These are phyloP conservation scores for Coemansia sp. DNA, from an alignment of 192 early-diverging fungal genomes.

Conservation along the genomic window DNA sequence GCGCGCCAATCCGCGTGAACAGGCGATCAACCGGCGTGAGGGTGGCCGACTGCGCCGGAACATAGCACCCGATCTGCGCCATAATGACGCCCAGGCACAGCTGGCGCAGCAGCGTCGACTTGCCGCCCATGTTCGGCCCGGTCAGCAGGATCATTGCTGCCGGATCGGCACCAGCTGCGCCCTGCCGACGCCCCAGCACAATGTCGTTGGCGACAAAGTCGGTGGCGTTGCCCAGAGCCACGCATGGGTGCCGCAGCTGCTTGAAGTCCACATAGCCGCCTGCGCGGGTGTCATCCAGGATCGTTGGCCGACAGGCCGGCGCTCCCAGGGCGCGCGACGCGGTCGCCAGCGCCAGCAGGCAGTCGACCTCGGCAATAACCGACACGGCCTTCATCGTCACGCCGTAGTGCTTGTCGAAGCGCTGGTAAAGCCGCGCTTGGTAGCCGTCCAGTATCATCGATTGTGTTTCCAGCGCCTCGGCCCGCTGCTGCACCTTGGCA, in stretches of 20 bases:
- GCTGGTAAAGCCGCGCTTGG: slow-evolving; percentile 67
- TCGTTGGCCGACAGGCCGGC: slow-evolving; percentile 81
- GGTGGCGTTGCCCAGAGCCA: slow-evolving; percentile 50
- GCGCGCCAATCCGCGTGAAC: slow-evolving; percentile 96
- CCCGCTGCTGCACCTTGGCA: slow-evolving; percentile 62
- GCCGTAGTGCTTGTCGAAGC: slow-evolving; percentile 79
- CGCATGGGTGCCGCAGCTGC: slow-evolving; percentile 92
- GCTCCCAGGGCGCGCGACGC: slow-evolving; percentile 64
- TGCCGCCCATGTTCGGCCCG: slow-evolving; percentile 99
- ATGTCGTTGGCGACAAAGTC: slow-evolving; percentile 98
- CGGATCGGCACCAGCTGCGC: slow-evolving; percentile 21
- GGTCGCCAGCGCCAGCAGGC: slow-evolving; percentile 70
- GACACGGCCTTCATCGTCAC: slow-evolving; percentile 68
- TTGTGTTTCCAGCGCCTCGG: slow-evolving; percentile 79
- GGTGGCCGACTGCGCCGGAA: slow-evolving; percentile 73
- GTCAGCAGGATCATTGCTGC: slow-evolving; percentile 81
- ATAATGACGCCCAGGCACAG: slow-evolving; percentile 92
- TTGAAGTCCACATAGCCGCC: slow-evolving; percentile 74
- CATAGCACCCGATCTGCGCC: slow-evolving; percentile 93
- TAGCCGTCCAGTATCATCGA: slow-evolving; percentile 71
- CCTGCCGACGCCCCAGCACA: slow-evolving; percentile 55
- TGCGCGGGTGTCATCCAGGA: slow-evolving; percentile 57
- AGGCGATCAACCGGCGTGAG: slow-evolving; percentile 88
- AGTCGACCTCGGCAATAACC: slow-evolving; percentile 82
- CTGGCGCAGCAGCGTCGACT: slow-evolving; percentile 93